A percentile compares a stretch with the other conserved stretches of the same genome.
Conservation (phyloP, 2,329 filamentous ascomycete genomes). For the Xylaria sp. region DNA sequence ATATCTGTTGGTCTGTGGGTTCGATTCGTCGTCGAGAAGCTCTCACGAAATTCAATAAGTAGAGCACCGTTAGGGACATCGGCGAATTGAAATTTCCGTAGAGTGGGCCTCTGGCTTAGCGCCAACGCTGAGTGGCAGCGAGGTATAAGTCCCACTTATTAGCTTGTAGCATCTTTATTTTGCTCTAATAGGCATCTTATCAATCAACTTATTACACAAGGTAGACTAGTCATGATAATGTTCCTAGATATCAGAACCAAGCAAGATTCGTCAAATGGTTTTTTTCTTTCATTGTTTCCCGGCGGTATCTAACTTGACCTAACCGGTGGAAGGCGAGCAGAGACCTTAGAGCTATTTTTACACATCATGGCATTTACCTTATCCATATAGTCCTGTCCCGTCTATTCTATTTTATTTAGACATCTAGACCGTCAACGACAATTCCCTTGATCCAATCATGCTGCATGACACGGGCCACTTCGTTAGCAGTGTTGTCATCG, state of each 20-base stretch:
- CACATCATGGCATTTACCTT: slow-evolving; percentile 22
- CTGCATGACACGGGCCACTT: slow-evolving; percentile 80
- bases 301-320: slow-evolving; percentile 35
- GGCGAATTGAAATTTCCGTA: slow-evolving; percentile 39
- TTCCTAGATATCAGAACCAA: background rate
- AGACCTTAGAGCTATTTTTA: slow-evolving; percentile 33
- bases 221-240: background rate
- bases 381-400: slow-evolving; percentile 25
- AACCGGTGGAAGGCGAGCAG: slow-evolving; percentile 31
- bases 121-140: background rate
- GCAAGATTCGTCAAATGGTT: slow-evolving; percentile 11
- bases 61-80: slow-evolving; percentile 3
- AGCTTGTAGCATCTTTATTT: background rate
- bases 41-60: slow-evolving; percentile 16
- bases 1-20: background rate
- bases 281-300: slow-evolving; percentile 28
- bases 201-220: background rate
- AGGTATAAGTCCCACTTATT: background rate
- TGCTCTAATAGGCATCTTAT: too few species aligned
- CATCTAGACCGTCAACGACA: slow-evolving; percentile 86
- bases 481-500: slow-evolving; percentile 78
- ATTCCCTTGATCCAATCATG: slow-evolving; percentile 88
- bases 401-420: slow-evolving; percentile 61
- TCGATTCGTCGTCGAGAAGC: slow-evolving; percentile 3
- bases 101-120: slow-evolving; percentile 21